Evolutionary conservation across 805 yeast species (phyloP).

Genomic region (Myxozyma udenii): DNA sequence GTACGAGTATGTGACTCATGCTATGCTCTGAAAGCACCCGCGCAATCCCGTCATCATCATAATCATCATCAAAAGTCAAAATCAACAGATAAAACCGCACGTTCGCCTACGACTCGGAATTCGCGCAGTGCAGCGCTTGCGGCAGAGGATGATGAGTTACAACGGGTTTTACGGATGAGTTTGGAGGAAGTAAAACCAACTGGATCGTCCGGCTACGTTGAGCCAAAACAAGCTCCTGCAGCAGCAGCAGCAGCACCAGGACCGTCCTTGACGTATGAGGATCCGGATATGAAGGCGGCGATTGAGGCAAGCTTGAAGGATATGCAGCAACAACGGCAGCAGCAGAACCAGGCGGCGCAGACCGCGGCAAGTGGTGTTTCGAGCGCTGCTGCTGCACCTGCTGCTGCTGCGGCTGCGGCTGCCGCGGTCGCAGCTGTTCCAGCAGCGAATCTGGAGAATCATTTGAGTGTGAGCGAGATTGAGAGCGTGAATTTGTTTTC

Average conservation of each 20-base stretch:
- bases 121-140: not conserved
- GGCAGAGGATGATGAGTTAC: constrained; percentile 66
- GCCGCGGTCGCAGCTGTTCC: not conserved
- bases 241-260: not conserved
- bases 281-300: constrained; percentile 85
- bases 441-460: not conserved
- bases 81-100: constrained; percentile 30
- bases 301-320: constrained; percentile 87
- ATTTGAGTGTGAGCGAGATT: constrained; percentile 61
- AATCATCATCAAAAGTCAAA: constrained; percentile 15
- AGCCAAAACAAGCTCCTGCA: constrained; percentile 26
- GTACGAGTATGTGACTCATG: constrained; percentile 95
- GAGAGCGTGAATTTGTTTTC: constrained; percentile 67
- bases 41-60: constrained; percentile 10
- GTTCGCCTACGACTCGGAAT: constrained; percentile 24
- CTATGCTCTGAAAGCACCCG: constrained; percentile 51
- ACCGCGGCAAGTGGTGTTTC: not conserved
- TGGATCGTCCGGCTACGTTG: constrained; percentile 10
- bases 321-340: constrained; percentile 45
- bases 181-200: constrained; percentile 50
- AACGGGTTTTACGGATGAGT: constrained; percentile 74
- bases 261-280: constrained; percentile 57
- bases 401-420: constrained; percentile 3
- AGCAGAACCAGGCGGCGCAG: constrained; percentile 26
- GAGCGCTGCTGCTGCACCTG: not conserved